Evolutionary conservation across 1,284 basidiomycete genomes (phyloP).

Genomic region (Schizophyllum amplum): DNA sequence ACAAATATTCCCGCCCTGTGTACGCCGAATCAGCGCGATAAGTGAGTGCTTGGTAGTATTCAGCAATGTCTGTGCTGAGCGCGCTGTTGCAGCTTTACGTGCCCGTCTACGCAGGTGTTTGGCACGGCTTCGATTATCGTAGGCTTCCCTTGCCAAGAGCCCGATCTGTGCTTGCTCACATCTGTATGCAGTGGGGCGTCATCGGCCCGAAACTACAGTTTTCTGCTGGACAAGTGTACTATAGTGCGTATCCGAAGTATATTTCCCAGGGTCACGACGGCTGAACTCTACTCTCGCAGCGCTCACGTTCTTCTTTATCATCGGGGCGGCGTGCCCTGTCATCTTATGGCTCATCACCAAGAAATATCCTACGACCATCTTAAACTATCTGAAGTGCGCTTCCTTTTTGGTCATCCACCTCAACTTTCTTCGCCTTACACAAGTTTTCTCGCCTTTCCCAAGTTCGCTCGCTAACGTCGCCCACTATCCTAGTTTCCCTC

Average conservation of each 20-base stretch:
- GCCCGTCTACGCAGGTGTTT: conserved; percentile 34
- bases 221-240: conserved; percentile 28
- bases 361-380: conserved; percentile 34
- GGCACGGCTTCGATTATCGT: conserved; percentile 24
- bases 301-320: conserved; percentile 38
- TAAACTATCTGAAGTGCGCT: conserved; percentile 43
- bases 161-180: background rate
- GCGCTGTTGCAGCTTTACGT: conserved; percentile 29
- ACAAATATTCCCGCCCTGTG: conserved; percentile 36
- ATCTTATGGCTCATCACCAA: conserved; percentile 33
- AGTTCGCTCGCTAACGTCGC: conserved; percentile 12
- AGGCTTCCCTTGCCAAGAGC: conserved; percentile 1
- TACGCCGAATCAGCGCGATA: conserved; percentile 22
- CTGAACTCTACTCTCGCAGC: conserved; percentile 14
- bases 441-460: background rate
- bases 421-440: conserved; percentile 15
- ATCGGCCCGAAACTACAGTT: conserved; percentile 29
- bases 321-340: conserved; percentile 35
- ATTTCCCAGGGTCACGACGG: background rate
- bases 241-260: conserved; percentile 18
- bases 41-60: conserved; percentile 16
- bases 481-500: conserved; percentile 14
- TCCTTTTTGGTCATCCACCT: conserved; percentile 25
- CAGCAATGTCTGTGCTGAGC: background rate
- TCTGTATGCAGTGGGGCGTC: conserved; percentile 21